phyloP scores from a whole-genome alignment of 2,329 filamentous ascomycete species.

The Xylariaceae sp. region DNA sequence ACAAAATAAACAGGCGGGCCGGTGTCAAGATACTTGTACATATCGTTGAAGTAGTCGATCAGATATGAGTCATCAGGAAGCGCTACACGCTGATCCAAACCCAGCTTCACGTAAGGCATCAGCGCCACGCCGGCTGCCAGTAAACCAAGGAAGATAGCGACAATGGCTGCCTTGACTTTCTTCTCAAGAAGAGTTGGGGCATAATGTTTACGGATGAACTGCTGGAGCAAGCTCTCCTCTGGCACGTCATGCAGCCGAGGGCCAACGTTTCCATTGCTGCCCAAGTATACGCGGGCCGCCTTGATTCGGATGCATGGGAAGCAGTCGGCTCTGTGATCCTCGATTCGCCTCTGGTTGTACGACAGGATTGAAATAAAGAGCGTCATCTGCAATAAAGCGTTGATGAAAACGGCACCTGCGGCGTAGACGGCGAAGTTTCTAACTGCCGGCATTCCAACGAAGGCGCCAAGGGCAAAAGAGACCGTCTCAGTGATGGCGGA shows the following conservation, averaged over 20 bases:
- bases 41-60: slow-evolving; percentile 92
- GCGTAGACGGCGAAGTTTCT: slow-evolving; percentile 97
- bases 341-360: slow-evolving; percentile 85
- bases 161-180: slow-evolving; percentile 70
- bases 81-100: slow-evolving; percentile 89
- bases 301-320: slow-evolving; percentile 83
- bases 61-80: slow-evolving; percentile 92
- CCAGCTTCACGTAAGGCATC: slow-evolving; percentile 78
- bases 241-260: slow-evolving; percentile 67
- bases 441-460: slow-evolving; percentile 96
- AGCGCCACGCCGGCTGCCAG: slow-evolving; percentile 83
- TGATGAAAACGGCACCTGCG: slow-evolving; percentile 93
- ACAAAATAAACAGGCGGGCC: slow-evolving; percentile 97
- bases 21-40: slow-evolving; percentile 86
- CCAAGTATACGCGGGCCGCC: slow-evolving; percentile 64
- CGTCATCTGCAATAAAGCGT: slow-evolving; percentile 92
- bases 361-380: slow-evolving; percentile 93
- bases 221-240: slow-evolving; percentile 78
- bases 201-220: slow-evolving; percentile 86
- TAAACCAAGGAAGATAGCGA: slow-evolving; percentile 79
- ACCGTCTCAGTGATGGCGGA: slow-evolving; percentile 93
- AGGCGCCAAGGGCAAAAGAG: slow-evolving; percentile 86
- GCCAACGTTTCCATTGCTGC: slow-evolving; percentile 54
- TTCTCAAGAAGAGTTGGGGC: slow-evolving; percentile 76
- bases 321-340: slow-evolving; percentile 84